phyloP scores from a whole-genome alignment of 306 rosid species.

The Fragaria vesca region DNA sequence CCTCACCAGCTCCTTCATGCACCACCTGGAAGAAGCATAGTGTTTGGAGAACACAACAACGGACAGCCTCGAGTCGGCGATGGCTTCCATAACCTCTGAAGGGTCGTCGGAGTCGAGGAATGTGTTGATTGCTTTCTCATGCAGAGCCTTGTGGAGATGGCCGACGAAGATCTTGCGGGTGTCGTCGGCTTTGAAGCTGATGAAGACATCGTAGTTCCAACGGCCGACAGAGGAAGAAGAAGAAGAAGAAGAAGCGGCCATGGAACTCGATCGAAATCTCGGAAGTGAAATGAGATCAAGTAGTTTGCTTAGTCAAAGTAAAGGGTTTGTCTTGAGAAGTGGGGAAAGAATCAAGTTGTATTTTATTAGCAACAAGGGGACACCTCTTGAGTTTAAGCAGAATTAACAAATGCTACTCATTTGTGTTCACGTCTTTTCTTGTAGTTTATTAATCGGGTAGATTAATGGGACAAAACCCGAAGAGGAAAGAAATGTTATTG shows the following conservation, averaged over 20 bases:
- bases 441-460: not conserved
- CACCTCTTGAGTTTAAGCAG: not conserved
- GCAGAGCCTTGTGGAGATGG: constrained; percentile 2
- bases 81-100: not conserved
- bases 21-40: constrained; percentile 15
- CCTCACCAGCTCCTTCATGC: constrained; percentile 3
- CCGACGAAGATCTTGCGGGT: not conserved
- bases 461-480: not conserved
- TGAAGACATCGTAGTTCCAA: not conserved
- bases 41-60: not conserved
- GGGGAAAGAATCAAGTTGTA: not conserved
- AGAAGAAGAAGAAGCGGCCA: not conserved
- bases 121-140: not conserved
- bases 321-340: not conserved
- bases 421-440: not conserved
- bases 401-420: no score
- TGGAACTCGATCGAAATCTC: not conserved
- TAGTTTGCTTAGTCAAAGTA: not conserved
- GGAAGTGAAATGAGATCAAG: not conserved
- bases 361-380: not conserved
- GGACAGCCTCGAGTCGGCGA: not conserved
- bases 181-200: not conserved
- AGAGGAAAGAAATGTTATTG: not conserved
- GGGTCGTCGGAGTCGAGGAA: not conserved
- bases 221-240: not conserved